phyloP scores from a whole-genome alignment of 371 early-diverging fungal genomes.

The Umbelopsis sp. region DNA sequence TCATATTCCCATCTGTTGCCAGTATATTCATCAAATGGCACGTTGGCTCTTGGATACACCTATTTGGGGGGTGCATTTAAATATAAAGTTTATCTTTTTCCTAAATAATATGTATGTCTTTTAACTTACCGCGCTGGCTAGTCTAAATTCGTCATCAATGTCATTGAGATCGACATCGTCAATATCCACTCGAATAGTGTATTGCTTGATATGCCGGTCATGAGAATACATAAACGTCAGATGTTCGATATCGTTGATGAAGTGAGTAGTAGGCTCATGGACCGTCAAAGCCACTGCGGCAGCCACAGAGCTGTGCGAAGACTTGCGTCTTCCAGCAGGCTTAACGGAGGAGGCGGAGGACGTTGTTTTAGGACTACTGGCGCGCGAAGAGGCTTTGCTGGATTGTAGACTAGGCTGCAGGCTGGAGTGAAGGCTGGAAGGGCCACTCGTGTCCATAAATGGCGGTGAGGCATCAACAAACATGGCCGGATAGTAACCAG shows the following conservation, averaged over 20 bases:
- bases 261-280: conserved; percentile 50
- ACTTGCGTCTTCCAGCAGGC: conserved; percentile 25
- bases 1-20: conserved; percentile 95
- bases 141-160: conserved; percentile 70
- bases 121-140: conserved; percentile 63
- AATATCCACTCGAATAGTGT: conserved; percentile 79
- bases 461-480: not conserved
- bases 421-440: not conserved
- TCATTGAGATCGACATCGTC: conserved; percentile 61
- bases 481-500: not conserved
- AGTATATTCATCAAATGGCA: conserved; percentile 61
- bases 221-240: conserved; percentile 70
- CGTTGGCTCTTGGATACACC: conserved; percentile 86
- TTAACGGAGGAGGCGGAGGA: not conserved
- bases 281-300: conserved; percentile 54
- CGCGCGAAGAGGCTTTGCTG: not conserved
- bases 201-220: conserved; percentile 68
- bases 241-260: conserved; percentile 62
- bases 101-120: conserved; percentile 11
- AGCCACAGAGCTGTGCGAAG: conserved; percentile 50
- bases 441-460: not conserved
- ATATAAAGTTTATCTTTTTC: not conserved
- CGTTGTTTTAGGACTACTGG: not conserved
- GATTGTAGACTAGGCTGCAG: not conserved
- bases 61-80: conserved; percentile 8